Conservation (phyloP, 2,329 filamentous ascomycete species). For the Aspergillus oerlinghausenensis region DNA sequence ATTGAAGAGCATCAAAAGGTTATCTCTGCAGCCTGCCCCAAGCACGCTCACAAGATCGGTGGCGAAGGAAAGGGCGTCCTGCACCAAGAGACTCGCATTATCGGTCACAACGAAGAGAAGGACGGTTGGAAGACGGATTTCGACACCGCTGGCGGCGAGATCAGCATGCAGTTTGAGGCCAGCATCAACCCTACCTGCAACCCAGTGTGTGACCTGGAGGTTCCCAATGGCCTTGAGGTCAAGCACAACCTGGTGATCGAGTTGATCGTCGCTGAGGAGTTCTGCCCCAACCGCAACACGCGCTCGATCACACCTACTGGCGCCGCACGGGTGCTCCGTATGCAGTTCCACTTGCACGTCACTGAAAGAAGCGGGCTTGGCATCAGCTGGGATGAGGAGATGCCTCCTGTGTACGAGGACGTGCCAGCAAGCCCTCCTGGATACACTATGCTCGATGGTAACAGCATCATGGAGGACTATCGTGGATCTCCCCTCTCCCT, state of each 20-base stretch:
- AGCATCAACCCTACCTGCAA: conserved; percentile 57
- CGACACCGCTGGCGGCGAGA: conserved; percentile 61
- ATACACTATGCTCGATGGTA: conserved; percentile 48
- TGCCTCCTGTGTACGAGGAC: conserved; percentile 88
- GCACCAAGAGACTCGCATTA: conserved; percentile 69
- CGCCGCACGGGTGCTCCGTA: conserved; percentile 82
- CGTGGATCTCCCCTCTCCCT: conserved; percentile 37
- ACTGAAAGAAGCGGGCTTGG: conserved; percentile 82
- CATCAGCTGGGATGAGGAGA: conserved; percentile 95
- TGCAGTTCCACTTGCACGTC: conserved; percentile 79
- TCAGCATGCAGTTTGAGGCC: conserved; percentile 75
- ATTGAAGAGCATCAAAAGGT: conserved; percentile 83
- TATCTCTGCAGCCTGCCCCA: conserved; percentile 72
- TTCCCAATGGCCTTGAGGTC: conserved; percentile 69
- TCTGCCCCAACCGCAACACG: conserved; percentile 63
- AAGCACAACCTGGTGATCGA: conserved; percentile 85
- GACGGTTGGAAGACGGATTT: conserved; percentile 86
- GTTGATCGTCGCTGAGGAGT: conserved; percentile 91
- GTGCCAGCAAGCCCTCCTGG: conserved; percentile 80
- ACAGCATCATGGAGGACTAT: conserved; percentile 46
- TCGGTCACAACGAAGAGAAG: conserved; percentile 78
- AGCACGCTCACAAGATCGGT: conserved; percentile 64
- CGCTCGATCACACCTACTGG: conserved; percentile 80
- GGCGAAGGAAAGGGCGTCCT: conserved; percentile 65
- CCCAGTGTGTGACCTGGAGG: conserved; percentile 73